Base-by-base conservation (phyloP, 2,329 filamentous ascomycete species). In the Teratosphaeria destructans region DNA sequence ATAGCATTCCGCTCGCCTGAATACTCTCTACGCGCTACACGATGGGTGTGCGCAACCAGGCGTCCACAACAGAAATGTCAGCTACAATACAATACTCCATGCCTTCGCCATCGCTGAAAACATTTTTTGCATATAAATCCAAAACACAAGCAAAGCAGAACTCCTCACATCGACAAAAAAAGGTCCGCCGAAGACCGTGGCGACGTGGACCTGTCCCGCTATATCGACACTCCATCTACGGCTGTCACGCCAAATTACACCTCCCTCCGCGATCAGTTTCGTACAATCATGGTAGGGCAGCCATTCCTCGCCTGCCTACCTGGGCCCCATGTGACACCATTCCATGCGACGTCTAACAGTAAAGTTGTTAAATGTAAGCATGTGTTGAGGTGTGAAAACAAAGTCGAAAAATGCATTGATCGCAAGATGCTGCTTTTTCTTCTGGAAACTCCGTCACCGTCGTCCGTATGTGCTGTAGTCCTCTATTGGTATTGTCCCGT, bases 401-500 rank as follows among this genome's bases (percentile, higher is more conserved):
- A 43, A n/a, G 16, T 19, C 23, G 43, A 10, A 49, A 23, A 49
- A 49, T 23, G 43, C 43, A 49, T 10, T 3, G 19, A 19, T 6
- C 43, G 43, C 43, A 23, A 5, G 2, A 19, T 23, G 43, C 16
- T 23, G 16, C 43, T 49, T 49, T 19, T 49, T 49, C 37, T 39
- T 12, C 37, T 39, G 37, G 37, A 49, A 19, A 19, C 19, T 59
- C 61, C 37, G 37, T 43, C 37, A 14, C 19, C 43, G 43, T 23
- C 43, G 8, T 49, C 37, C 43, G 16, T 23, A n/a, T 49, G 43
- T 49, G 43, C 43, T 49, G 43, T 49, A 23, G 19, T 5, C 43
- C 43, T 43, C 11, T 49, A 68, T 56, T 71, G 76, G 67, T 76
- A 78, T 65, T 77, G 72, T 65, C 75, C 75, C 23, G 74, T 71